These are phyloP conservation scores for Pyrrhoderma lamaoense DNA, from an alignment of 1,284 basidiomycete species.

Conservation along the genomic window DNA sequence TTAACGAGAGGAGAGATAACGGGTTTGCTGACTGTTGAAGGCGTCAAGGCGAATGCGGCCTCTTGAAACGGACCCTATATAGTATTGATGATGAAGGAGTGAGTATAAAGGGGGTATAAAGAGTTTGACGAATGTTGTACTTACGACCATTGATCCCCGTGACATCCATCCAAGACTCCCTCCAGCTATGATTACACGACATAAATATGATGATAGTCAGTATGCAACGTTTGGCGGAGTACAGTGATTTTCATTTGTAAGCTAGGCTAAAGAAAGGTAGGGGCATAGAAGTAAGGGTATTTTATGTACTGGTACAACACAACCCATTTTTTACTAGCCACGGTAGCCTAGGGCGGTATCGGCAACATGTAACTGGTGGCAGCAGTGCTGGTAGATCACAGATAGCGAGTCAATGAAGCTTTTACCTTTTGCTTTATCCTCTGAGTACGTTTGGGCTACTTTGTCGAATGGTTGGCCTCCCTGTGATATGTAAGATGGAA, in stretches of 20 bases:
- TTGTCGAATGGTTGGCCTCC: conserved; percentile 70
- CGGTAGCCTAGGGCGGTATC: no score
- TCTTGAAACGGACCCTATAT: conserved; percentile 76
- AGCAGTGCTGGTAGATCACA: no score
- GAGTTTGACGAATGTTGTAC: not conserved
- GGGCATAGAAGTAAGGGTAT: no score
- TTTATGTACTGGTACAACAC: no score
- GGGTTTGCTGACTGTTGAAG: conserved; percentile 39
- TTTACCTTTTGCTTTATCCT: conserved; percentile 80
- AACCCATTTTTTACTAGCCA: no score
- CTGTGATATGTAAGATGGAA: conserved; percentile 34
- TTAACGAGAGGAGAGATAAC: conserved; percentile 46
- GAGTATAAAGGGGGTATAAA: not conserved
- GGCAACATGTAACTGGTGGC: no score
- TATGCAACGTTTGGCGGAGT: not conserved
- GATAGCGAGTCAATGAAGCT: no score
- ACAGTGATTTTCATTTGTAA: no score
- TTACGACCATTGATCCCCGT: conserved; percentile 46
- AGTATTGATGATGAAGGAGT: not conserved
- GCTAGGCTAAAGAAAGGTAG: no score
- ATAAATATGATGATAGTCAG: not conserved
- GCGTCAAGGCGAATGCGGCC: conserved; percentile 68
- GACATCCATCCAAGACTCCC: conserved; percentile 81
- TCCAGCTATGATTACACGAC: conserved; percentile 43
- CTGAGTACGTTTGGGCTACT: conserved; percentile 79